These are phyloP conservation scores for Parastagonospora nodorum DNA, from an alignment of 2,329 filamentous ascomycete genomes.

Conservation along the genomic window DNA sequence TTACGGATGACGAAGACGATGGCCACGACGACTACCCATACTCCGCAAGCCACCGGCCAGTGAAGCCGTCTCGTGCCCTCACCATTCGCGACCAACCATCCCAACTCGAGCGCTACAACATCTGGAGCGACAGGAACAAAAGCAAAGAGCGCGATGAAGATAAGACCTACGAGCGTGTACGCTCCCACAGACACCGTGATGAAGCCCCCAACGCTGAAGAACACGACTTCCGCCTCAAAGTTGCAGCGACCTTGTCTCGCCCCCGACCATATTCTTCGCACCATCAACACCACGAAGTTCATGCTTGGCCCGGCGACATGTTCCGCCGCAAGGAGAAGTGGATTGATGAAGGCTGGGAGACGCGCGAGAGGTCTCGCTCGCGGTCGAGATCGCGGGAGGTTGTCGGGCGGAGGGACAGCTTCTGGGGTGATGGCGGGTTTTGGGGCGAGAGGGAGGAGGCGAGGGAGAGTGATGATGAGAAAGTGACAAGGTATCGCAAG, in stretches of 20 bases:
- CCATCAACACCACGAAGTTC: slow-evolving; percentile 9
- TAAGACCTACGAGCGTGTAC: slow-evolving; percentile 2
- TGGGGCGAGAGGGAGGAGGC: slow-evolving; percentile 18
- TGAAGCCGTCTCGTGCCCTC: slow-evolving; percentile 31
- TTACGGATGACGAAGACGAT: slow-evolving; percentile 30
- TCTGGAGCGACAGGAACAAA: slow-evolving; percentile 28
- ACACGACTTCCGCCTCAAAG: slow-evolving; percentile 26
- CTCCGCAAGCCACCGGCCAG: slow-evolving; percentile 16
- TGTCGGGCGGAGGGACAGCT: slow-evolving; percentile 8
- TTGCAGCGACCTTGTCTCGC: slow-evolving; percentile 26
- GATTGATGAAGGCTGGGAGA: slow-evolving; percentile 33
- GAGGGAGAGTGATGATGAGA: slow-evolving; percentile 26
- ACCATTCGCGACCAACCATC: slow-evolving; percentile 32
- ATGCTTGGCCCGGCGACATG: slow-evolving; percentile 25
- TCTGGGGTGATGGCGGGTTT: slow-evolving; percentile 15
- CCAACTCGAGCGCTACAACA: slow-evolving; percentile 40
- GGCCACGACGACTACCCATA: slow-evolving; percentile 39
- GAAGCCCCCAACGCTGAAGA: slow-evolving; percentile 20
- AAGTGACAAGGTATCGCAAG: slow-evolving; percentile 24
- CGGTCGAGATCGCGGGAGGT: slow-evolving; percentile 12
- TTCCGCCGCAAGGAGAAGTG: slow-evolving; percentile 33
- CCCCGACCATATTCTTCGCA: slow-evolving; percentile 13
- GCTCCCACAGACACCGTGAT: slow-evolving; percentile 11
- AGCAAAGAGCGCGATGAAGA: slow-evolving; percentile 7
- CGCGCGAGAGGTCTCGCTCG: slow-evolving; percentile 21